Evolutionary conservation across 2,329 filamentous ascomycete genomes (phyloP), one percentile per base, ranked within the genome.

Genomic region (Pseudogymnoascus sp.): DNA sequence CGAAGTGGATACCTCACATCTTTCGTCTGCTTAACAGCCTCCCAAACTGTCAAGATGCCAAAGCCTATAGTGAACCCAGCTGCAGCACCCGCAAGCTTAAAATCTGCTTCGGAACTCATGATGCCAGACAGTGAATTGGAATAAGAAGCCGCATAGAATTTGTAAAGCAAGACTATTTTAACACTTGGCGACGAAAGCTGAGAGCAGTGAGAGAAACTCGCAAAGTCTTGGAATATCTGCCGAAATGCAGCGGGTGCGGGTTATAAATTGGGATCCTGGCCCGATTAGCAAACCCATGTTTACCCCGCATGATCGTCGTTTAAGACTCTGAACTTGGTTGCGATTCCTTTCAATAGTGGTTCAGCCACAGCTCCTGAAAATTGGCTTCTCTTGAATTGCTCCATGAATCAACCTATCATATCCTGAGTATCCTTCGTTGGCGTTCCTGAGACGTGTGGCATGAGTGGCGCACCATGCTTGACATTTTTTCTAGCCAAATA

Each of bases 21-120:
- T 38, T 37, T 60, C 1, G 74, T 74, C 65, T 77, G 75, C 59
- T 70, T 66, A n/a, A 66, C 68, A 2, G 68, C 72, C 38, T 73
- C 73, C 61, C 74, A 68, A 21, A 69, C 69, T 35, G 71, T 75
- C 64, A 75, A 72, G 43, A 71, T 63, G 1, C 67, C 69, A 60
- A 76, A 70, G 12, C 72, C 72, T 7, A 76, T 65, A 1, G 73
- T 70, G 61, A 75, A 64, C 1, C 74, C 74, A 68, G 70, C 75
- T 11, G 69, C 68, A 55, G 74, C 67, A 26, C 71, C 71, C 43
- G 72, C 72, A 55, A 73, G 29, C 52, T 63, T 64, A 31, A 62
- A 64, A 38, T 64, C 63, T 41, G 38, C 38, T 41, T 41, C 38
- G 38, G 38, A 41, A 41, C n/a, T 41, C 38, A 41, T 41, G 38